Percentiles rank a stretch among this genome's conserved stretches.
Conservation (phyloP, 2,329 filamentous ascomycete species). For the Fusarium lyarnte region DNA sequence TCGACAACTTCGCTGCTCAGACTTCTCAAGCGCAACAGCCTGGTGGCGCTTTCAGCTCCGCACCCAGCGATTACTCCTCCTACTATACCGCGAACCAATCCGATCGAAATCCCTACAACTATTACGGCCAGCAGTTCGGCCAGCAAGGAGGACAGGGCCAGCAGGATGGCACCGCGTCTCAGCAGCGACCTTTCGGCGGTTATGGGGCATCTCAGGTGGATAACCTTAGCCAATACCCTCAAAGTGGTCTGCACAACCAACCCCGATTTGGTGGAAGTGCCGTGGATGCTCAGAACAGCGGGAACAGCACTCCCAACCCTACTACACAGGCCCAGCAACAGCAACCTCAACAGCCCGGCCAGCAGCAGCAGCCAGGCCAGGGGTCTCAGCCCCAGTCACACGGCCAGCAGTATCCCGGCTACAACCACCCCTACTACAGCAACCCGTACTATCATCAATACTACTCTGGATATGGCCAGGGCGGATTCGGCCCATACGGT, state of each 20-base stretch:
- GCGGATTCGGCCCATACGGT: slow-evolving; percentile 62
- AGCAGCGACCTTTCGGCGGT: slow-evolving; percentile 80
- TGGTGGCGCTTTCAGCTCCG: slow-evolving; percentile 75
- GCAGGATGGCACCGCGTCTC: slow-evolving; percentile 75
- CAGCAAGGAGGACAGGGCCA: slow-evolving; percentile 71
- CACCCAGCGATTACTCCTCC: slow-evolving; percentile 80
- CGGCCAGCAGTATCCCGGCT: slow-evolving; percentile 62
- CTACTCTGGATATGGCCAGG: slow-evolving; percentile 65
- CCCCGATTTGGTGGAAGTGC: slow-evolving; percentile 67
- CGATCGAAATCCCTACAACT: slow-evolving; percentile 80
- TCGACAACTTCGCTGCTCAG: slow-evolving; percentile 68
- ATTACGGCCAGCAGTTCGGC: slow-evolving; percentile 73
- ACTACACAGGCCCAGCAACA: slow-evolving; percentile 63
- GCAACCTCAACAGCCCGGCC: slow-evolving; percentile 58
- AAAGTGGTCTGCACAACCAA: slow-evolving; percentile 70
- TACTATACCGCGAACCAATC: slow-evolving; percentile 85
- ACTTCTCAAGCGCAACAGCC: slow-evolving; percentile 70
- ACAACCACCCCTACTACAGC: slow-evolving; percentile 67
- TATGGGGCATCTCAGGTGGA: slow-evolving; percentile 75
- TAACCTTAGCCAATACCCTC: slow-evolving; percentile 75
- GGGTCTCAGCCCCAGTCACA: slow-evolving; percentile 57
- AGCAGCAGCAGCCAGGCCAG: slow-evolving; percentile 56
- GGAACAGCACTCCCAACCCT: slow-evolving; percentile 90
- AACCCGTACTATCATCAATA: slow-evolving; percentile 72
- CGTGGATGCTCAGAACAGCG: slow-evolving; percentile 82